A percentile compares a stretch with the other conserved stretches of the same genome.
phyloP scores from a whole-genome alignment of 768 basidiomycete species.

The Cystofilobasidium bisporidii region DNA sequence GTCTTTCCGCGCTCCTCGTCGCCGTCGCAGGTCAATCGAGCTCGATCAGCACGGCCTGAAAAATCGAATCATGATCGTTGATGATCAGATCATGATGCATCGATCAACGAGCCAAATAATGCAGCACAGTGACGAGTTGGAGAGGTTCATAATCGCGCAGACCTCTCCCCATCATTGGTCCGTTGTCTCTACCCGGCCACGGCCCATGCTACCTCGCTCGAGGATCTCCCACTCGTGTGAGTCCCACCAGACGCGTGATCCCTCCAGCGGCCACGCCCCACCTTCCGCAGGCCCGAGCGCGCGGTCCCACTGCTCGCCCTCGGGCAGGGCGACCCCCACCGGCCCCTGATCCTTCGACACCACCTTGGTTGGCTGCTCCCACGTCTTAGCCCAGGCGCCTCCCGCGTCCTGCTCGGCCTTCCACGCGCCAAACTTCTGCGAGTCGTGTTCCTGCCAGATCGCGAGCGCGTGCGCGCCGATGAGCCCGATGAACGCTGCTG shows the following conservation, averaged over 20 bases:
- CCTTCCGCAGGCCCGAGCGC: too few relatives aligned
- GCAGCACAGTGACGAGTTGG: too few relatives aligned
- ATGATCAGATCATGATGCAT: neutral
- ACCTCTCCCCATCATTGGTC: too few relatives aligned
- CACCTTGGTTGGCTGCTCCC: neutral
- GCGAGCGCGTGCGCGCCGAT: constrained; percentile 20
- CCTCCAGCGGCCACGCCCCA: too few relatives aligned
- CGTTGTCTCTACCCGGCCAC: constrained; percentile 5
- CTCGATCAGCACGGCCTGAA: too few relatives aligned
- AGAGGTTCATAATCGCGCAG: too few relatives aligned
- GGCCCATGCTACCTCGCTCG: constrained; percentile 7
- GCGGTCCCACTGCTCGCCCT: neutral
- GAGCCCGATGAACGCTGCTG: constrained; percentile 18
- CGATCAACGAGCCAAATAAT: too few relatives aligned
- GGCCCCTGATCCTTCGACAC: neutral
- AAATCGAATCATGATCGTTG: neutral
- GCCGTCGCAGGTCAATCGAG: neutral
- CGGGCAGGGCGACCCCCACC: neutral
- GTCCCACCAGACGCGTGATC: too few relatives aligned
- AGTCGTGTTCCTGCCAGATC: neutral
- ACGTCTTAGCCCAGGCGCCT: neutral
- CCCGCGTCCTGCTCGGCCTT: neutral
- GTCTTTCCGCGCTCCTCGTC: too few relatives aligned
- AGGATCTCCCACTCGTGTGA: constrained; percentile 11
- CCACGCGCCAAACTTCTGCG: neutral